Conservation (phyloP, 495 filamentous ascomycete species). For the Antarctomyces pellizariae region DNA sequence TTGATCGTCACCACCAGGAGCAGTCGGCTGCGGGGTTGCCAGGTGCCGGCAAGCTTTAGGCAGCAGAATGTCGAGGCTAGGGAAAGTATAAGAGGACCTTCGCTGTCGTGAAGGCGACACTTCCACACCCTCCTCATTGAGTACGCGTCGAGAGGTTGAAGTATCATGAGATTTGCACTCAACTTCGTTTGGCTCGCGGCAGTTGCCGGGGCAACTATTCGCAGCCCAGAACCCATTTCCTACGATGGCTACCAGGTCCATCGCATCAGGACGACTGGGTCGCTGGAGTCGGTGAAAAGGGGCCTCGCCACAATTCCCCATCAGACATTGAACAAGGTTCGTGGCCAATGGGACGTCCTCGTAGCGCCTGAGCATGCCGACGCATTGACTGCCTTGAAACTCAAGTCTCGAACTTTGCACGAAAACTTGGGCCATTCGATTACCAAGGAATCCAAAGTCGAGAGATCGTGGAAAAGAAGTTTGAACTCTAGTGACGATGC, state of each 20-base stretch:
- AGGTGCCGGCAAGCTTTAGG: too few species aligned
- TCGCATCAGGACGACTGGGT: not conserved
- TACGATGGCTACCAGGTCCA: slow-evolving; percentile 1
- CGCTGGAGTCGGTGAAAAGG: not conserved
- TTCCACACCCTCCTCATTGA: too few species aligned
- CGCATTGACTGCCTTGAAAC: not conserved
- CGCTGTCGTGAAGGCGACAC: too few species aligned
- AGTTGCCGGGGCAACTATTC: too few species aligned
- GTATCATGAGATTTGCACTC: too few species aligned
- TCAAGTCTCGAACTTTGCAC: slow-evolving; percentile 1
- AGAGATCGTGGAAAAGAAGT: not conserved
- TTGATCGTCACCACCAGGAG: too few species aligned
- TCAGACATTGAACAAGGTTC: not conserved
- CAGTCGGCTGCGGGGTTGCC: too few species aligned
- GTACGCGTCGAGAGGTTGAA: too few species aligned
- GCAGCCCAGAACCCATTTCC: not conserved
- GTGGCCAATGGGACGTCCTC: not conserved
- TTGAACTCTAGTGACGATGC: not conserved
- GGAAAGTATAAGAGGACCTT: too few species aligned
- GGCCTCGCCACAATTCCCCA: not conserved
- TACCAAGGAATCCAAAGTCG: not conserved
- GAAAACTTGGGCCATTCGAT: slow-evolving; percentile 4
- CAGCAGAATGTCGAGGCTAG: too few species aligned
- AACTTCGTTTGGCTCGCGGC: too few species aligned
- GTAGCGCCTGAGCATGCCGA: not conserved